Base-by-base conservation (phyloP, 257 asterid species). In the Penstemon newberryi region DNA sequence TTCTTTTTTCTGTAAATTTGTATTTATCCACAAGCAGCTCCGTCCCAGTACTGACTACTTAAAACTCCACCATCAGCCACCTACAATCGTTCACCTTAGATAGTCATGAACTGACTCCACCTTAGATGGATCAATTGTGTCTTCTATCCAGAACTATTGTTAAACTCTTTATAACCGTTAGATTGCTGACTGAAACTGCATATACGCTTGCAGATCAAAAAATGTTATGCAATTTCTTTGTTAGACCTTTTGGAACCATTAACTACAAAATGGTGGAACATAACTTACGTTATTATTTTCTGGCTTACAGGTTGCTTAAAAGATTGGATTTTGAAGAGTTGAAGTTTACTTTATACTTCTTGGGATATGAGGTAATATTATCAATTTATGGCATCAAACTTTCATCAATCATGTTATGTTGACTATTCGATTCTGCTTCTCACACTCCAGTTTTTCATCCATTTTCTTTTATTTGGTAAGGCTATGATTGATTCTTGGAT, bases 301-400 rank as follows among this genome's bases (percentile, higher is more conserved):
- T 63, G 56, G 18, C 15, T 60, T 68, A 8, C 82, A 94, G 97
- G 73, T 80, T 94, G 90, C 95, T 94, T 56, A 94, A 94, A 74
- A 85, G 96, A 79, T 74, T 94, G 83, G 97, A 94, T 82, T 89
- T 90, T 73, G 77, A 84, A 19, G 97, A 87, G 71, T 38, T 89
- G 86, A 89, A 94, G 82, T 90, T 89, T 66, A 81, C 86, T 54
- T 78, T 94, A 53, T 91, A 90, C 73, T 89, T 94, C 78, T 40
- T 94, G 85, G 97, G 97, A 64, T 89, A 84, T 53, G 96, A 87
- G 97, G 99, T 90, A 56, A 63, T 54, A 56, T 60, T n/a, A 63
- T 63, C 36, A 42, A 63, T 49, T 62, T 9, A 42, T 45, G 38
- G 12, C 42, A 46, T 63, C 68, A 57, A 69, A 40, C 18, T 49